Base-by-base conservation (phyloP, 305 asterid species). In the Fraxinus paxiana region DNA sequence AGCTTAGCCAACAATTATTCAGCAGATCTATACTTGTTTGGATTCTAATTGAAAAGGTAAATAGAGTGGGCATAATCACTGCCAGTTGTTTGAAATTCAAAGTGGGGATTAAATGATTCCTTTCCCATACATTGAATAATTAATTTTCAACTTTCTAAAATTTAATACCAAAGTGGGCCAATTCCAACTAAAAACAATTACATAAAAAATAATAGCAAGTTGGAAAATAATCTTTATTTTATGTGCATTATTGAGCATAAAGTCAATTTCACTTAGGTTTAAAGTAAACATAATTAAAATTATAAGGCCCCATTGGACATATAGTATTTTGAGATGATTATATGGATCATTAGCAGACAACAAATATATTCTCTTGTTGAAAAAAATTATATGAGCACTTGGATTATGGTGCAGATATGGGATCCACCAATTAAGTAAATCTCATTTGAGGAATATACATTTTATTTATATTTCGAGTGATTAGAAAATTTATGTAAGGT, bases 221-320 rank as follows among this genome's bases (percentile, higher is more conserved):
- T 34, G 73, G 20, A 26, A 59, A 37, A 63, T 10, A 3, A 12
- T 2, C 5, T 13, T 67, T 79, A 67, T 24, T 41, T 38, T 1
- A 41, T 6, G 43, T 38, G 82, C 69, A 79, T 79, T 43, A 79
- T 79, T 70, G 77, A 31, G 6, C 77, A 79, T 30, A 70, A 78
- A 72, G 81, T 65, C 81, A 24, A 43, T 63, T 78, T 78, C 37
- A 37, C 76, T 65, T 35, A 65, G 63, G 81, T 41, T 17, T 65
- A 79, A 69, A 69, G 70, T 17, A 41, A 69, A 26, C 31, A 78
- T 65, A 35, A 63, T 61, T 20, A 37, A 63, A 56, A n/a, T 2
- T 26, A 41, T 28, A 26, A 67, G 30, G 82, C 20, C 67, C 82
- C 76, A 67, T 43, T 26, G 73, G 35, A 34, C 35, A 65, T 9